Evolutionary conservation across 495 filamentous ascomycete species (phyloP), one percentile per base, ranked within the genome.

Genomic region (Amniculicola lignicola): DNA sequence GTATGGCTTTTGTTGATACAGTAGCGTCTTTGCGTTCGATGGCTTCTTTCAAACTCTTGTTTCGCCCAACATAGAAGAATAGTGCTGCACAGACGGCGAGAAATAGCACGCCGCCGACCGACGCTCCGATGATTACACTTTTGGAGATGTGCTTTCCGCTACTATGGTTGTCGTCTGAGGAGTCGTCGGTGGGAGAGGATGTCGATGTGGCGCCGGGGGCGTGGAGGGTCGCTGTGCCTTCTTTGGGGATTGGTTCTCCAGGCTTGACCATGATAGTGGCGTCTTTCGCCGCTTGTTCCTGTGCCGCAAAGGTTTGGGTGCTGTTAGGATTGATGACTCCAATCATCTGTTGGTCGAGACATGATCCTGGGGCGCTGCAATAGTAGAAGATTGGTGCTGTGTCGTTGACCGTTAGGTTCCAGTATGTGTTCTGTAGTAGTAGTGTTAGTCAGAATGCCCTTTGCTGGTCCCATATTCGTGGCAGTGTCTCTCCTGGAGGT

Each of bases 301-400:
- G 66, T 1, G 29, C 55, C 4, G 49, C 47, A 18, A 78, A 39
- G 1, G 66, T 57, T 23, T 43, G 36, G 10, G 65, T 56, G 7
- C 49, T 21, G 57, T 73, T 75, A 10, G 70, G 63, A 41, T 78
- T 78, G 61, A 78, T 75, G 11, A 69, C 75, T 18, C 72, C 72
- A 16, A 74, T 61, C 76, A 78, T 79, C 10, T 64, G 51, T 21
- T 63, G 72, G n/a, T 63, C 56, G 33, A 67, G 70, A 41, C 36
- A 79, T 14, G 66, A 69, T 4, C 64, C 67, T 0, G 74, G 71
- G 1, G 79, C 78, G 0, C 70, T 66, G 67, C 81, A 85, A 68
- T 86, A 86, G 69, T 74, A 83, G 64, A 82, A 84, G 25, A 82
- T 74, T 3, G 82, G 79, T 4, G 72, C 58, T 0, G 80, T 83